Base-by-base conservation (phyloP, 2,329 filamentous ascomycete species). In the Lachnum nothofagi region DNA sequence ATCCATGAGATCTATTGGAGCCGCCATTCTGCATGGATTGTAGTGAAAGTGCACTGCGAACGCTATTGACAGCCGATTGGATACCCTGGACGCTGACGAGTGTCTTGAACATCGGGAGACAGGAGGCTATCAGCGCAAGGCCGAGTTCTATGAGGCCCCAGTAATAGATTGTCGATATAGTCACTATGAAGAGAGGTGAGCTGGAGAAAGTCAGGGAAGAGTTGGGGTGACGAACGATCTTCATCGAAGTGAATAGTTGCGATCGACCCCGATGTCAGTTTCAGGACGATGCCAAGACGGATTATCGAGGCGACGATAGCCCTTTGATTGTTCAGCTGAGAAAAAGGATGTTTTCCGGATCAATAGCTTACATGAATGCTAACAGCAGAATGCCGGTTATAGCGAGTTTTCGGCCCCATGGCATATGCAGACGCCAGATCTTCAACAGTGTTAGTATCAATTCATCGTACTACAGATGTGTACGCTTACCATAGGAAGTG, bases 131-230 rank as follows among this genome's bases (percentile, higher is more conserved):
- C 2, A 47, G 27, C 2, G 35, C 44, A 14, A 47, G 35, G 6
- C 44, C 44, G 12, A 37, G 24, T 41, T 41, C 44, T 14, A 47
- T 41, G 35, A 47, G 40, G 14, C 37, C 37, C 44, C 44, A 47
- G 25, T 41, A 47, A 12, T 33, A 41, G 12, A 47, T 24, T 14
- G 44, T 42, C 8, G 37, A 22, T 16, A 41, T 41, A n/a, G 44
- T 41, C 25, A 31, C 44, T 47, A 14, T 22, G 12, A 6, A 27
- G 25, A 12, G 6, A 27, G 6, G 25, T 27, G 6, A 27, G 25
- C 25, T 12, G 12, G 25, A 27, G 6, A 12, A 27, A 27, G 12
- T 27, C 12, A 6, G 12, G 6, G 6, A 27, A 12, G 25, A 12
- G 12, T 27, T 12, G 25, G 12, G 12, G 12, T 23, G 7, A 23